Base-by-base conservation (phyloP, 148 eudicot genomes). In the Drosera capensis region DNA sequence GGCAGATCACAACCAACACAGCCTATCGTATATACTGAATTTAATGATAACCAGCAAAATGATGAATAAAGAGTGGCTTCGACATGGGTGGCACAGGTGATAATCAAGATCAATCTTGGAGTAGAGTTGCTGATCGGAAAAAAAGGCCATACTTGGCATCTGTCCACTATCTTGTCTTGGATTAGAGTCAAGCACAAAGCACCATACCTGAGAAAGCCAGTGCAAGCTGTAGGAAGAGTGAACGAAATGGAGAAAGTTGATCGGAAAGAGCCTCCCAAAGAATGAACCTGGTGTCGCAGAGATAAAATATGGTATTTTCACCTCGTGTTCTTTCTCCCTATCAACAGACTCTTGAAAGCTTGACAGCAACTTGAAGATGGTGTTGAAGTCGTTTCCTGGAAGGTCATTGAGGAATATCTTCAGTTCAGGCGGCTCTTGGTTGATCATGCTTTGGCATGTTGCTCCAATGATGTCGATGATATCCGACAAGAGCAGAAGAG, bases 171-270 rank as follows among this genome's bases (percentile, higher is more conserved):
- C 7, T 31, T 7, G 7, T 7, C 14, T 7, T 3, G 14, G 30
- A 11, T 29, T 19, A 51, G 4, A 39, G 1, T 11, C 12, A 2
- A 23, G 8, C 7, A 15, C 0, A 5, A 5, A 9, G 11, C 7
- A 38, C 8, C 39, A 11, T 29, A 86, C 95, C 81, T 75, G 74
- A 42, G 96, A 81, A 14, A 81, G 74, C 87, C 87, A 81, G 20
- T 82, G 93, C 52, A 86, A 72, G 53, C 88, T 78, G 25, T 70
- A 73, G 46, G 94, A 86, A 25, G 96, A 81, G 55, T 81, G 84
- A 23, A 72, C 77, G 45, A 86, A 75, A 52, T 86, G 75, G 52
- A 81, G 25, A 26, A 76, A 56, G 8, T 49, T 26, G 21, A 19
- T 19, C 0, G 84, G 81, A 18, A 81, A 73, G 42, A 86, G 51